Percentiles rank a stretch among this genome's conserved stretches.
Conservation (phyloP, 2,329 filamentous ascomycete species). For the Cordyceps cicadae region DNA sequence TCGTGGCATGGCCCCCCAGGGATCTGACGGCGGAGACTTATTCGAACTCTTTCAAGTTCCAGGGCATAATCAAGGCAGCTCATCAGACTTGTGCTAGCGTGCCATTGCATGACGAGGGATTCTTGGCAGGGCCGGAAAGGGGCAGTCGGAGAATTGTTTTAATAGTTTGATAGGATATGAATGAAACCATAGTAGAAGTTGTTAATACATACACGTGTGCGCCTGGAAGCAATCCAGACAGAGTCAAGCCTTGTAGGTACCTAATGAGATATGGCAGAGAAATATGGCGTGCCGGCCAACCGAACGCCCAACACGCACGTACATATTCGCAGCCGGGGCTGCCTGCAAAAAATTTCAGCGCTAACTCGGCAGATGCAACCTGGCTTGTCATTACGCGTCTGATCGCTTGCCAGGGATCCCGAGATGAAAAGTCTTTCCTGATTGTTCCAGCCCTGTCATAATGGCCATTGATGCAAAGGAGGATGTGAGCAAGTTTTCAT, state of each 20-base stretch:
- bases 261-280: no score
- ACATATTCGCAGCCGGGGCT: no score
- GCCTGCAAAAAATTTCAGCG: neutral
- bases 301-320: no score
- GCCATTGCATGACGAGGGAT: neutral
- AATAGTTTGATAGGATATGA: neutral
- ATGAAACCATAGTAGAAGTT: neutral
- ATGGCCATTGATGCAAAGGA: neutral
- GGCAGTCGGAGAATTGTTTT: neutral
- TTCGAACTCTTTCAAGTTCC: neutral
- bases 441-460: neutral
- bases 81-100: neutral
- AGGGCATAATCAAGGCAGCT: slow-evolving; percentile 4
- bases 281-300: no score
- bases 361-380: neutral
- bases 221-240: neutral
- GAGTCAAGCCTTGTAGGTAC: no score
- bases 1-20: neutral
- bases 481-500: neutral
- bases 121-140: neutral
- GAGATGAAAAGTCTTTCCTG: neutral
- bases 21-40: neutral
- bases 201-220: neutral
- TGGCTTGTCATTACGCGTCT: neutral
- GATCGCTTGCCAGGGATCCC: neutral